A percentile compares a stretch with the other conserved stretches of the same genome.
These are phyloP conservation scores for Aspergillus sp. DNA, from an alignment of 2,329 filamentous ascomycete species.

Conservation along the genomic window DNA sequence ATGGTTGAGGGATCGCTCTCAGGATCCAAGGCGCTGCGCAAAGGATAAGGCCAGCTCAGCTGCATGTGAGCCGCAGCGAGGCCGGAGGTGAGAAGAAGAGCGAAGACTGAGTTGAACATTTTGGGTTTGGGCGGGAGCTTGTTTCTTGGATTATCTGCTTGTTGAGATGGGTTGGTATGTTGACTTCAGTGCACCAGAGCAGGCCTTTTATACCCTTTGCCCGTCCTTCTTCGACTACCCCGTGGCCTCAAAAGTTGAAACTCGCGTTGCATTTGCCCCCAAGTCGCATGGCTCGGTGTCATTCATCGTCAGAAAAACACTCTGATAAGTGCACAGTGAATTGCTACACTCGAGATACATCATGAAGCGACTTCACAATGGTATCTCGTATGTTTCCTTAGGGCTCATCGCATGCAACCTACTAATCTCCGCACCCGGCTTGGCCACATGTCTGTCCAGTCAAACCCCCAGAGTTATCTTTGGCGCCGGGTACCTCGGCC, in stretches of 20 bases:
- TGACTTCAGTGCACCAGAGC: neutral
- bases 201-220: neutral
- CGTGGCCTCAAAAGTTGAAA: neutral
- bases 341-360: neutral
- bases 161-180: neutral
- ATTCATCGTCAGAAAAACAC: neutral
- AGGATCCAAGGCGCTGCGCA: slow-evolving; percentile 46
- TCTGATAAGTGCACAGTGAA: neutral
- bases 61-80: slow-evolving; percentile 46
- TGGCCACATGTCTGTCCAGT: neutral
- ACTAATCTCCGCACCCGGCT: neutral
- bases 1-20: slow-evolving; percentile 44
- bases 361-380: neutral
- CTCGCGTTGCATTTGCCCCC: slow-evolving; percentile 2
- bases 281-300: slow-evolving; percentile 2
- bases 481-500: neutral
- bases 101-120: slow-evolving; percentile 6
- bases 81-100: neutral
- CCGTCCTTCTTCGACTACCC: neutral
- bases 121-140: neutral
- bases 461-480: neutral
- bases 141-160: too few species aligned
- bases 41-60: slow-evolving; percentile 51
- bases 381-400: neutral
- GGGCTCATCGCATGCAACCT: neutral